Percentiles rank a stretch among this genome's conserved stretches.
Evolutionary conservation across 495 filamentous ascomycete species (phyloP).

Genomic region (Acidomyces sp.): DNA sequence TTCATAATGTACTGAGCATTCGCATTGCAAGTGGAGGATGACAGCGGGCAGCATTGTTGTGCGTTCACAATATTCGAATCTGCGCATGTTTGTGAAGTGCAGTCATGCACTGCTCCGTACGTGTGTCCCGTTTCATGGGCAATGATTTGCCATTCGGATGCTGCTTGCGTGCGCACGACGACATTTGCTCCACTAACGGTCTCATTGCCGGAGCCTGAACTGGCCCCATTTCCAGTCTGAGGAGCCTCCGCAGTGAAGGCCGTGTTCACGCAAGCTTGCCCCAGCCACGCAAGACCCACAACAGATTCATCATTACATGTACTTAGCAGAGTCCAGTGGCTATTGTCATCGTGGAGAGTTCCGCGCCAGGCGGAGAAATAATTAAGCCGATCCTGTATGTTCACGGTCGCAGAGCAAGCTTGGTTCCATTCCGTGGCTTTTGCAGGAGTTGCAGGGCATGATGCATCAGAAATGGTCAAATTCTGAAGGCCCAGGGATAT

Average conservation of each 20-base stretch:
- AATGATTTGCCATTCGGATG: conserved; percentile 89
- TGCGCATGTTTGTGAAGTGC: conserved; percentile 51
- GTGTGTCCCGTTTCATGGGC: conserved; percentile 93
- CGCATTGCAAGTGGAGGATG: conserved; percentile 57
- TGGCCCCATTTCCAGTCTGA: conserved; percentile 23
- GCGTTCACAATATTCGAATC: conserved; percentile 44
- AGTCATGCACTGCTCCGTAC: conserved; percentile 94
- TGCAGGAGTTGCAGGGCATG: conserved; percentile 54
- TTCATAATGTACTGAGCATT: conserved; percentile 82
- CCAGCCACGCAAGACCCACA: conserved; percentile 87
- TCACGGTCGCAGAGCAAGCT: conserved; percentile 46
- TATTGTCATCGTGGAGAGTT: conserved; percentile 56
- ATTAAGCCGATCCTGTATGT: conserved; percentile 69
- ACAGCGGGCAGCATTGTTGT: conserved; percentile 82
- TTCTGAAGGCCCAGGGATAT: conserved; percentile 82
- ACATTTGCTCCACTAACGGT: conserved; percentile 78
- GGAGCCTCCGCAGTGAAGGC: conserved; percentile 29
- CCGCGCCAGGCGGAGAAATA: conserved; percentile 84
- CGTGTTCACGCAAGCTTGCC: conserved; percentile 59
- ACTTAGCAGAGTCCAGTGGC: conserved; percentile 87
- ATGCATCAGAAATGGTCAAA: conserved; percentile 54
- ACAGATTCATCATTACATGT: conserved; percentile 74
- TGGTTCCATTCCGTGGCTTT: conserved; percentile 68
- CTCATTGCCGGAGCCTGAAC: conserved; percentile 38
- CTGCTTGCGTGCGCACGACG: conserved; percentile 54